phyloP scores from a whole-genome alignment of 352 stramenopile genomes.

The Pythium folliculosum region DNA sequence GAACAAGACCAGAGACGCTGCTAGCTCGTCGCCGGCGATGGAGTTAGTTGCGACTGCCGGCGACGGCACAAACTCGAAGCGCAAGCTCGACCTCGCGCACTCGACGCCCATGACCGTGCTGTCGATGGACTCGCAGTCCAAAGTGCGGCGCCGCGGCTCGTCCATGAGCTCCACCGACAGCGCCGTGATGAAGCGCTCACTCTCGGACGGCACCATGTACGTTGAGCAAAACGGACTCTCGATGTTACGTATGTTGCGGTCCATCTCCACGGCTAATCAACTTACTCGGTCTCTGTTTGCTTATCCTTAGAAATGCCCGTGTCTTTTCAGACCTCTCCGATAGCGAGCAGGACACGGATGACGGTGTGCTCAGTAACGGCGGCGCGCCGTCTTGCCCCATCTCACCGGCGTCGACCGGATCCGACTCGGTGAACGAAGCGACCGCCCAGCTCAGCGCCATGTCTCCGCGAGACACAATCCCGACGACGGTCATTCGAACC shows the following conservation, averaged over 20 bases:
- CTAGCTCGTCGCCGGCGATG: slow-evolving; percentile 26
- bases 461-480: slow-evolving; percentile 26
- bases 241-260: no score
- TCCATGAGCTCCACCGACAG: slow-evolving; percentile 28
- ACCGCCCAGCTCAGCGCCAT: slow-evolving; percentile 27
- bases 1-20: background rate
- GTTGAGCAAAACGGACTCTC: no score
- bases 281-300: background rate
- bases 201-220: slow-evolving; percentile 81
- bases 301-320: slow-evolving; percentile 11
- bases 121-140: slow-evolving; percentile 47
- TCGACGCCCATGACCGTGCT: slow-evolving; percentile 32
- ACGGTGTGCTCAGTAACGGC: background rate
- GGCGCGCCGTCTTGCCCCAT: slow-evolving; percentile 27
- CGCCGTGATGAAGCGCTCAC: slow-evolving; percentile 52
- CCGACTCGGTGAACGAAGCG: slow-evolving; percentile 29
- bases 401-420: slow-evolving; percentile 27
- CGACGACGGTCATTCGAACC: slow-evolving; percentile 8
- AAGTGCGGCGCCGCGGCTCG: slow-evolving; percentile 51
- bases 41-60: slow-evolving; percentile 30
- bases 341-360: slow-evolving; percentile 25
- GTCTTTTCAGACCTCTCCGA: slow-evolving; percentile 24
- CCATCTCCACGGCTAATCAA: no score
- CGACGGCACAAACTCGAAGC: slow-evolving; percentile 58
- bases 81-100: slow-evolving; percentile 57